Evolutionary conservation across 1,139 yeast species (phyloP), one percentile per base, ranked within the genome.

Genomic region (Yamadazyma kanchanaburiensis): DNA sequence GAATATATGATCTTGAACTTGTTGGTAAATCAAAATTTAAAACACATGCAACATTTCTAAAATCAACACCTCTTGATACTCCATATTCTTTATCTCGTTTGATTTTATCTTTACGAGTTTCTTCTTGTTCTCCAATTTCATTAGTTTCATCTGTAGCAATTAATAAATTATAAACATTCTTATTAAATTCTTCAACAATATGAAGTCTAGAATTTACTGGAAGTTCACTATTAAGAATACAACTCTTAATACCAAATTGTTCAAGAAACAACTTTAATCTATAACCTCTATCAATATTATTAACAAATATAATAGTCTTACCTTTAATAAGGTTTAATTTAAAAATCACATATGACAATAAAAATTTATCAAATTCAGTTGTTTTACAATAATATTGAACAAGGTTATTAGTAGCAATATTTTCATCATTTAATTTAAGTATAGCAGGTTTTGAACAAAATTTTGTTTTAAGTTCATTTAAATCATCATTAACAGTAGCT

Each of bases 61-160:
- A 94, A 60, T 94, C 99, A 22, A 94, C 94, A 49, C 99, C 98
- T 58, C 99, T 77, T 19, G 96, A 84, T 24, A 89, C 96, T 42
- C 97, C 95, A 52, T 84, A 91, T 48, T 91, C 97, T 37, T 67
- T 70, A 47, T 80, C 88, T 34, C 66, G 65, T 38, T 65, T 66
- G 21, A 55, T 51, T 32, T 60, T 63, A n/a, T 49, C 43, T 26
- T 31, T 24, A 55, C 64, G 36, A 43, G 49, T 35, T 45, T 54
- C 24, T 27, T 70, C 80, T 32, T 61, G 70, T 15, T 63, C 63
- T 4, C 55, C 51, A 35, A 65, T 58, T 41, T 75, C 78, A 42
- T 77, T 79, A 15, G 87, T 75, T 49, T 88, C 96, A 56, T 94
- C 99, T 2, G 98, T 91, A 13, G 98, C 98, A 55, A 94, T 91